A percentile compares a stretch with the other conserved stretches of the same genome.
Conservation (phyloP, 2,329 filamentous ascomycete species). For the Fusarium sp. region DNA sequence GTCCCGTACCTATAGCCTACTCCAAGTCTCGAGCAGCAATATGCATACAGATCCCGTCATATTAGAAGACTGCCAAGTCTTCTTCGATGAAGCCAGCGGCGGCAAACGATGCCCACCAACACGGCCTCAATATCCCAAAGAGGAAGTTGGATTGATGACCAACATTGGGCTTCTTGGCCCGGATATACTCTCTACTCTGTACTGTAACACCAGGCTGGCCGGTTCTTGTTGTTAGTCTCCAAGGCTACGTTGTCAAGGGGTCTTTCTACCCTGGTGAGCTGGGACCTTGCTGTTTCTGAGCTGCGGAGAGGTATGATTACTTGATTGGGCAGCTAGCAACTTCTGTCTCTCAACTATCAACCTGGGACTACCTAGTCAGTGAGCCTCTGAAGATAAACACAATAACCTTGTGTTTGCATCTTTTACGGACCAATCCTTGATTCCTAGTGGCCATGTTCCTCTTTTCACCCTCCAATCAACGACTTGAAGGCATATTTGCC, state of each 20-base stretch:
- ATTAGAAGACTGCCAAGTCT: constrained; percentile 1
- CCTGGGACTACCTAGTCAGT: neutral
- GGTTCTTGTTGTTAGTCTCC: constrained; percentile 15
- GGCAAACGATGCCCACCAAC: constrained; percentile 19
- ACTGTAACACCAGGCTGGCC: constrained; percentile 1
- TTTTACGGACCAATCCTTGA: constrained; percentile 18
- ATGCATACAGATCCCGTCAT: neutral
- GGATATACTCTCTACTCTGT: neutral
- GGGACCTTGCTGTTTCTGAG: constrained; percentile 3
- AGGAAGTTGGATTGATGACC: constrained; percentile 34
- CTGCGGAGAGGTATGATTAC: constrained; percentile 15
- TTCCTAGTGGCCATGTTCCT: constrained; percentile 22
- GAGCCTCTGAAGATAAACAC: constrained; percentile 1
- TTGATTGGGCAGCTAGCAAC: constrained; percentile 14
- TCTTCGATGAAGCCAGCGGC: constrained; percentile 7
- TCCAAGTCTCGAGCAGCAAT: constrained; percentile 1
- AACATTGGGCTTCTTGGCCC: constrained; percentile 1
- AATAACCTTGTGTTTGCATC: constrained; percentile 27
- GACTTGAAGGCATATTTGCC: constrained; percentile 1
- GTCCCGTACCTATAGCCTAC: no score
- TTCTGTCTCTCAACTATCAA: neutral
- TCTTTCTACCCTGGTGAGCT: neutral
- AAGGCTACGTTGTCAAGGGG: constrained; percentile 17
- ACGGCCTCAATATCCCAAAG: constrained; percentile 33
- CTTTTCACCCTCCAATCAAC: constrained; percentile 16